Evolutionary conservation across 1,139 yeast genomes (phyloP).

Genomic region (Geotrichum bryndzae): DNA sequence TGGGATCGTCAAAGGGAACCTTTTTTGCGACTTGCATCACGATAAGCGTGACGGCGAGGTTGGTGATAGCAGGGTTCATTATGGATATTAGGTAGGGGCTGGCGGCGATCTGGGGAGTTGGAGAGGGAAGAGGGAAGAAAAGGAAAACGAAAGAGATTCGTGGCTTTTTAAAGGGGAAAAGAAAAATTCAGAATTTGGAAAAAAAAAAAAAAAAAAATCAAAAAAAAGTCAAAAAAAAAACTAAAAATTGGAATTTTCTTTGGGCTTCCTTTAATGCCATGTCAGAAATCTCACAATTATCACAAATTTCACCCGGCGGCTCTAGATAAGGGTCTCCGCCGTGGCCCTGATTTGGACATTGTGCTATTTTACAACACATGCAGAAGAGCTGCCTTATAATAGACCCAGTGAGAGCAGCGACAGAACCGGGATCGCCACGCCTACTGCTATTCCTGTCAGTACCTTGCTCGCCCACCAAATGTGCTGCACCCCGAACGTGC

Average conservation of each 20-base stretch:
- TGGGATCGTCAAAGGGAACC: slow-evolving; percentile 84
- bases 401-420: background rate
- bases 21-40: slow-evolving; percentile 95
- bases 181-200: background rate
- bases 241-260: background rate
- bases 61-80: slow-evolving; percentile 84
- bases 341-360: background rate
- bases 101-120: background rate
- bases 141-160: background rate
- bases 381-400: background rate
- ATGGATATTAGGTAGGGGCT: slow-evolving; percentile 12
- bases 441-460: slow-evolving; percentile 30
- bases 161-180: background rate
- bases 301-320: background rate
- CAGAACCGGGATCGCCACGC: slow-evolving; percentile 8
- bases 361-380: background rate
- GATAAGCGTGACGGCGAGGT: slow-evolving; percentile 85
- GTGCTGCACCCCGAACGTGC: slow-evolving; percentile 85
- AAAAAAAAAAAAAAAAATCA: background rate
- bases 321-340: too few relatives aligned
- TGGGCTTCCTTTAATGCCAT: background rate
- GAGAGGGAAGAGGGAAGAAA: background rate
- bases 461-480: slow-evolving; percentile 91
- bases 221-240: background rate
- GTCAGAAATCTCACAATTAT: background rate